These are phyloP conservation scores for Erodium maritimum DNA, from an alignment of 345 rosid genomes.

Conservation along the genomic window DNA sequence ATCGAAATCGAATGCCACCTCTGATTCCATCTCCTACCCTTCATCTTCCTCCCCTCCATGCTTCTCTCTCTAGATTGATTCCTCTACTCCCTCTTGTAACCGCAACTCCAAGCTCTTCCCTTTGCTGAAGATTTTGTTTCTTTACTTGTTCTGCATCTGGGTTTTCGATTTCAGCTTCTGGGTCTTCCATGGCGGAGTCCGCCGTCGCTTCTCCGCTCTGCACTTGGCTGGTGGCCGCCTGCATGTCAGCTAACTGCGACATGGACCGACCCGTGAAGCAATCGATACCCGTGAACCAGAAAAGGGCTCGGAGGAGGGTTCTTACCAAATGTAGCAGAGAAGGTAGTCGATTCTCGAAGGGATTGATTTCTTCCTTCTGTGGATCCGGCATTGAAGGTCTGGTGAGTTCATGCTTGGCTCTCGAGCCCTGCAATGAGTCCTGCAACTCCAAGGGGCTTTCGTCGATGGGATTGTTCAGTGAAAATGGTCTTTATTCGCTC, in stretches of 20 bases:
- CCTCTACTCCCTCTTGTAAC: too few species aligned
- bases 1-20: neutral
- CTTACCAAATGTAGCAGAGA: slow-evolving; percentile 19
- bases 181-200: slow-evolving; percentile 27
- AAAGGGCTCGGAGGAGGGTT: slow-evolving; percentile 34
- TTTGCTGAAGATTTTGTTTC: neutral
- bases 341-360: neutral
- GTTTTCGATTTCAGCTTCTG: neutral
- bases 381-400: slow-evolving; percentile 44
- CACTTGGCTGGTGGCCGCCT: slow-evolving; percentile 81
- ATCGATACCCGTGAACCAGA: slow-evolving; percentile 12
- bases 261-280: slow-evolving; percentile 19
- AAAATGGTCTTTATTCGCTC: slow-evolving; percentile 19
- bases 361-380: slow-evolving; percentile 21
- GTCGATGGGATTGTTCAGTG: slow-evolving; percentile 15
- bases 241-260: slow-evolving; percentile 59
- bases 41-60: neutral
- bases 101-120: neutral
- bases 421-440: slow-evolving; percentile 56
- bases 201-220: slow-evolving; percentile 57
- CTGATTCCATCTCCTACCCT: neutral
- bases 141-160: too few species aligned
- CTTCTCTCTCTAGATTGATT: neutral
- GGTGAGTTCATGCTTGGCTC: slow-evolving; percentile 48
- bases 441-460: slow-evolving; percentile 35